Conservation (phyloP, 352 stramenopile genomes). For the Globisporangium polare region DNA sequence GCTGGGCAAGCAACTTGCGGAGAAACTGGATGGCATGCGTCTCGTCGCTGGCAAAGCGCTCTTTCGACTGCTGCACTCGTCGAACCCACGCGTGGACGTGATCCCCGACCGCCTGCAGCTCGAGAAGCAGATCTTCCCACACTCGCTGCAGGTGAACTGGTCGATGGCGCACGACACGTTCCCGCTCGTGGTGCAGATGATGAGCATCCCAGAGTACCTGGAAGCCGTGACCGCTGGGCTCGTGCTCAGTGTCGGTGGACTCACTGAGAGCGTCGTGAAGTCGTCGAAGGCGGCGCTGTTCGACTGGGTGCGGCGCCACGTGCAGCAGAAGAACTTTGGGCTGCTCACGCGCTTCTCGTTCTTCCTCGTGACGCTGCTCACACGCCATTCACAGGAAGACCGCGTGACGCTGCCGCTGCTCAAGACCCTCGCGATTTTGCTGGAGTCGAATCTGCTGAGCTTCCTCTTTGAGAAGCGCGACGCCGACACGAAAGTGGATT, state of each 20-base stretch:
- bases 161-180: slow-evolving; percentile 89
- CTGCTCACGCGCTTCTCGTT: slow-evolving; percentile 64
- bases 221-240: slow-evolving; percentile 86
- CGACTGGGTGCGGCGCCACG: slow-evolving; percentile 49
- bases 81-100: slow-evolving; percentile 56
- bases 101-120: slow-evolving; percentile 79
- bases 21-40: slow-evolving; percentile 96
- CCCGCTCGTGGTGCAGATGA: slow-evolving; percentile 80
- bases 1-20: slow-evolving; percentile 94
- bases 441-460: slow-evolving; percentile 53
- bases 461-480: slow-evolving; percentile 52
- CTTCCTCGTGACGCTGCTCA: slow-evolving; percentile 62
- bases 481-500: slow-evolving; percentile 27
- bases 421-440: slow-evolving; percentile 79
- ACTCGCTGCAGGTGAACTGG: slow-evolving; percentile 62
- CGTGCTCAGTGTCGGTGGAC: slow-evolving; percentile 92
- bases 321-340: slow-evolving; percentile 56
- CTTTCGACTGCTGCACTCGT: slow-evolving; percentile 75
- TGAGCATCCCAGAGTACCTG: slow-evolving; percentile 87
- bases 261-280: slow-evolving; percentile 94
- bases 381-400: slow-evolving; percentile 59
- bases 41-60: slow-evolving; percentile 87
- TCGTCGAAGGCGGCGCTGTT: slow-evolving; percentile 64
- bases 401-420: slow-evolving; percentile 85
- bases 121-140: slow-evolving; percentile 56